A percentile compares a stretch with the other conserved stretches of the same genome.
phyloP scores from a whole-genome alignment of 768 basidiomycete genomes.

The Pulveroboletus sp. region DNA sequence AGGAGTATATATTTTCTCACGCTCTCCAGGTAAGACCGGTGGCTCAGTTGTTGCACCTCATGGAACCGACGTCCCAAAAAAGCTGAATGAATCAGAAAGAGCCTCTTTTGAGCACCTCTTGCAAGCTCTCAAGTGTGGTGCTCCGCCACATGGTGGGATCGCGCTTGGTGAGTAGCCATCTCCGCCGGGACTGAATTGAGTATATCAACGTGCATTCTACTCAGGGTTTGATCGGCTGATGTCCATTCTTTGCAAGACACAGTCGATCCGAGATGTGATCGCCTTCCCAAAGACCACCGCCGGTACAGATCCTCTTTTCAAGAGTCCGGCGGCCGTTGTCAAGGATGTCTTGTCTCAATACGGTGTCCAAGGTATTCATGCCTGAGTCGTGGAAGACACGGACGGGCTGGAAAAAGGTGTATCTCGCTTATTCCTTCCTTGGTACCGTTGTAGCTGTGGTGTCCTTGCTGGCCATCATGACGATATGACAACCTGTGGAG shows the following conservation, averaged over 20 bases:
- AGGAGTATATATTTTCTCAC: slow-evolving; percentile 72
- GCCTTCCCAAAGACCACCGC: slow-evolving; percentile 90
- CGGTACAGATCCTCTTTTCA: slow-evolving; percentile 85
- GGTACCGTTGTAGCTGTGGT: slow-evolving; percentile 1
- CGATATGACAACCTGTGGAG: background rate
- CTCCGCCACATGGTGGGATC: slow-evolving; percentile 93
- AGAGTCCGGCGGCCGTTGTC: slow-evolving; percentile 67
- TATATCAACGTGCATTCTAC: slow-evolving; percentile 4
- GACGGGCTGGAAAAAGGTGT: background rate
- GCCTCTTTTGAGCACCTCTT: slow-evolving; percentile 78
- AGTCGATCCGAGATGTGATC: slow-evolving; percentile 91
- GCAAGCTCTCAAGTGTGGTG: slow-evolving; percentile 83
- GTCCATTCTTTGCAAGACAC: slow-evolving; percentile 81
- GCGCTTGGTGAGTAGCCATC: slow-evolving; percentile 62
- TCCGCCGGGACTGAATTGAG: slow-evolving; percentile 5
- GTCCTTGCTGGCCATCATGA: background rate
- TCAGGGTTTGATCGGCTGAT: slow-evolving; percentile 91
- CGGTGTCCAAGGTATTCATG: slow-evolving; percentile 42
- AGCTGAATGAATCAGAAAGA: slow-evolving; percentile 74
- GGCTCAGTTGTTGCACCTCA: slow-evolving; percentile 5
- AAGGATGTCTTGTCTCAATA: slow-evolving; percentile 57
- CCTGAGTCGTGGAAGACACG: slow-evolving; percentile 7
- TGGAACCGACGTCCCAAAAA: slow-evolving; percentile 11
- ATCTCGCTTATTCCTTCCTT: background rate
- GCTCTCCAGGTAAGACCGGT: slow-evolving; percentile 65